Evolutionary conservation across 495 filamentous ascomycete species (phyloP).

Genomic region (Penicillium angulare): DNA sequence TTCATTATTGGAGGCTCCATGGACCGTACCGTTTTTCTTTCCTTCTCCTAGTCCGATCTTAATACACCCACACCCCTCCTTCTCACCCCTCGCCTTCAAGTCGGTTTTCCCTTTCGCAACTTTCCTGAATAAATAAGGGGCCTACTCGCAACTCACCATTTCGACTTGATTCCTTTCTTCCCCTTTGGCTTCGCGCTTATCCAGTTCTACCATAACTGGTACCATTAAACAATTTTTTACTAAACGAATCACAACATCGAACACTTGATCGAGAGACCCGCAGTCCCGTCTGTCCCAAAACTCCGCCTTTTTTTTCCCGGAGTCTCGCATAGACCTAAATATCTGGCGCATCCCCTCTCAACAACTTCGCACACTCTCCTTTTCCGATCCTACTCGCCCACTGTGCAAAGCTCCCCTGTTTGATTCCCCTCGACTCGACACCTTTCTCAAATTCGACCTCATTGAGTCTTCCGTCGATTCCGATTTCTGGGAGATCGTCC

Average conservation of each 20-base stretch:
- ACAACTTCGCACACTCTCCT: constrained; percentile 3
- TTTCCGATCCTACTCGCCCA: background rate
- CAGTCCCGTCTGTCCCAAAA: background rate
- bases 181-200: too few relatives aligned
- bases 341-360: background rate
- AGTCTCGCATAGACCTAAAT: constrained; percentile 8
- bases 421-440: too few relatives aligned
- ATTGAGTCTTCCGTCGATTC: background rate
- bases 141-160: background rate
- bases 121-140: constrained; percentile 14
- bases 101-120: constrained; percentile 13
- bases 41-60: constrained; percentile 18
- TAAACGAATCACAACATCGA: background rate
- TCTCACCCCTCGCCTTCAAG: constrained; percentile 22
- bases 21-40: constrained; percentile 24
- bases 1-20: constrained; percentile 25
- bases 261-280: constrained; percentile 1
- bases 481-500: background rate
- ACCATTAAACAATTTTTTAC: background rate
- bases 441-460: background rate
- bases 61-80: constrained; percentile 21
- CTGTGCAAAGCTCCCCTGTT: too few relatives aligned
- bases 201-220: too few relatives aligned
- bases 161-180: background rate
- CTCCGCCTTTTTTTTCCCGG: constrained; percentile 7